phyloP scores from a whole-genome alignment of 2,329 filamentous ascomycete species.

The Parastagonospora avenae region DNA sequence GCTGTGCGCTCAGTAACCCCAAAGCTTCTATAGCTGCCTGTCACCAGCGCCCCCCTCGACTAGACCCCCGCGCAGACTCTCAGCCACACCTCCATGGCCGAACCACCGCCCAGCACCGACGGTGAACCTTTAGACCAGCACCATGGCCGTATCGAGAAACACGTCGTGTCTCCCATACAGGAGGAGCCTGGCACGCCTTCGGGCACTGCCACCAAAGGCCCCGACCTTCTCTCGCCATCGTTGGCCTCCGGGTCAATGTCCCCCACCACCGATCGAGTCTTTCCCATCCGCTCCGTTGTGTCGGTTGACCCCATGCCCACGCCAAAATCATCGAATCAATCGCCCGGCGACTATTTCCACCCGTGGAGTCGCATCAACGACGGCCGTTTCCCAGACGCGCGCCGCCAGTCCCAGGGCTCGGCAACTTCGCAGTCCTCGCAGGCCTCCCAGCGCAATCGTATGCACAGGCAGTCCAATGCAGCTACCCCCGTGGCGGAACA shows the following conservation, averaged over 20 bases:
- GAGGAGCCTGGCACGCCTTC: constrained; percentile 13
- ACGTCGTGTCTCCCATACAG: constrained; percentile 18
- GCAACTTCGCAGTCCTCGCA: constrained; percentile 37
- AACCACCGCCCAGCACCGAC: constrained; percentile 23
- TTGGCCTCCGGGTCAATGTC: constrained; percentile 7
- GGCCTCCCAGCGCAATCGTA: constrained; percentile 21
- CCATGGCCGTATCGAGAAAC: constrained; percentile 7
- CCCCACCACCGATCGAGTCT: constrained; percentile 65
- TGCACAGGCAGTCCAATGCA: constrained; percentile 6
- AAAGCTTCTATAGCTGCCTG: not conserved
- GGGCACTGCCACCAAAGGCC: constrained; percentile 9
- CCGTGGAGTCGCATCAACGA: constrained; percentile 32
- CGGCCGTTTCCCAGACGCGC: constrained; percentile 24
- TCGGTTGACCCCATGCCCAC: constrained; percentile 66
- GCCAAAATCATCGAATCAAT: constrained; percentile 26
- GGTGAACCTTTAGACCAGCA: constrained; percentile 11
- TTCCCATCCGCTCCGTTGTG: constrained; percentile 80
- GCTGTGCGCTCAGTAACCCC: not conserved
- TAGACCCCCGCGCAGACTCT: constrained; percentile 1
- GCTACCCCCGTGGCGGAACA: constrained; percentile 9
- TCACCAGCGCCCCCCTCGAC: not conserved
- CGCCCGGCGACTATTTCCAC: constrained; percentile 46
- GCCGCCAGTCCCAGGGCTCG: constrained; percentile 36
- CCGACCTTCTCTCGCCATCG: constrained; percentile 6
- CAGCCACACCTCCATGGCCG: constrained; percentile 29